phyloP scores from a whole-genome alignment of 2,329 filamentous ascomycete genomes.

The Chalara sp. region DNA sequence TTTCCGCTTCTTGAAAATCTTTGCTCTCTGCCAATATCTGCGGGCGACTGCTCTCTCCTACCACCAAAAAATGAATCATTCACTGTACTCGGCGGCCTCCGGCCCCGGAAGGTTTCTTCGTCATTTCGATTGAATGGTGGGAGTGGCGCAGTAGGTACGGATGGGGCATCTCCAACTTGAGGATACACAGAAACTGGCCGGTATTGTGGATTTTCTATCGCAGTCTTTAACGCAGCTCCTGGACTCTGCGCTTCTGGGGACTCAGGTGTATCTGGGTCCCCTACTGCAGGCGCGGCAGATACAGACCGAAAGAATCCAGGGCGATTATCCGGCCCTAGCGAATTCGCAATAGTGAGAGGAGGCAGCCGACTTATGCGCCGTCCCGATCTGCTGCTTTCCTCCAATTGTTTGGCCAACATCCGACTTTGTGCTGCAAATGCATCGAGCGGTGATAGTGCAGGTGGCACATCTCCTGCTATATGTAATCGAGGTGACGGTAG shows the following conservation, averaged over 20 bases:
- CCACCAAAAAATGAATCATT: conserved; percentile 37
- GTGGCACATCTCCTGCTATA: conserved; percentile 74
- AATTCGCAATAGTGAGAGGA: conserved; percentile 74
- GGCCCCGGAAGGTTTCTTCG: conserved; percentile 20
- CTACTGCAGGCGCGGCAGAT: conserved; percentile 50
- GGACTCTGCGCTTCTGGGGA: conserved; percentile 23
- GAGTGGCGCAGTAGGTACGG: conserved; percentile 7
- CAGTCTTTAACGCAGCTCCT: conserved; percentile 43
- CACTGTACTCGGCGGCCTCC: conserved; percentile 11
- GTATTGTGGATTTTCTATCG: conserved; percentile 44
- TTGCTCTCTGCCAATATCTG: conserved; percentile 35
- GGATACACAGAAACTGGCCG: conserved; percentile 71
- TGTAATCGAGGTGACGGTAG: conserved; percentile 63
- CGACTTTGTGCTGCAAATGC: conserved; percentile 91
- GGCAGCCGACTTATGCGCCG: conserved; percentile 80
- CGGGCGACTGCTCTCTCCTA: conserved; percentile 52
- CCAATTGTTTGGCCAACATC: conserved; percentile 77
- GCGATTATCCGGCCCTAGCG: conserved; percentile 65
- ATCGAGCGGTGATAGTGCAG: conserved; percentile 88
- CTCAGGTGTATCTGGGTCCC: conserved; percentile 14
- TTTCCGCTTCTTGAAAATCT: conserved; percentile 8
- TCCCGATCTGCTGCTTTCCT: conserved; percentile 67
- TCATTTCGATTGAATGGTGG: conserved; percentile 12
- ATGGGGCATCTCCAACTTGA: conserved; percentile 39
- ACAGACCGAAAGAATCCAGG: conserved; percentile 76